Base-by-base conservation (phyloP, 345 rosid genomes). In the Noccaea bulbosa region DNA sequence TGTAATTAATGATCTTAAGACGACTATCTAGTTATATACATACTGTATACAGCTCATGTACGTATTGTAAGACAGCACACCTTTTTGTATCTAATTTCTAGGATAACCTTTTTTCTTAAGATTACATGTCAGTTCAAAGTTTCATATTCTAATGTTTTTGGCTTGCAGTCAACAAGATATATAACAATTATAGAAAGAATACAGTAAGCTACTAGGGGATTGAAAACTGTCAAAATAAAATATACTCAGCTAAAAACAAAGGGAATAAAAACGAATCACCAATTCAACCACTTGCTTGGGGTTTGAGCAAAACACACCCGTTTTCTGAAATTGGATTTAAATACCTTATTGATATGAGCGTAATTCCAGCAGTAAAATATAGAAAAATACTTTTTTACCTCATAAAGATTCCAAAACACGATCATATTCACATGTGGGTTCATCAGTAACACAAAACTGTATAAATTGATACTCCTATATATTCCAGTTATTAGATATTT, bases 201-300 rank as follows among this genome's bases (percentile, higher is more conserved):
- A 27, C 24, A 43, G 27, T 22, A n/a, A 20, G 35, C n/a, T 40
- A 41, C 40, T 22, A n/a, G 10, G 24, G 30, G 24, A 24, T 46
- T 27, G 4, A 15, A 15, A 62, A 35, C 4, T 48, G 11, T 35
- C 10, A 24, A 32, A 45, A 14, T 43, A 50, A 49, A 12, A 50
- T 30, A 61, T 43, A 41, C 53, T 43, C 54, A 14, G 44, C 14
- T 68, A 24, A 51, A 71, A 63, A 53, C 64, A 54, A 38, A 72
- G 40, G 41, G 43, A 72, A 63, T 24, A 62, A 47, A 68, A 34
- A 17, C 1, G 46, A 68, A 62, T 43, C 47, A 61, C 16, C 4
- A 35, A 40, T 50, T 8, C 62, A 62, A 51, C 74, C 39, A 71
- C 69, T 62, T 44, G 34, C 47, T 44, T 71, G 69, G 63, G 62